phyloP scores from a whole-genome alignment of 495 filamentous ascomycete genomes.

The Elasticomyces elasticus region DNA sequence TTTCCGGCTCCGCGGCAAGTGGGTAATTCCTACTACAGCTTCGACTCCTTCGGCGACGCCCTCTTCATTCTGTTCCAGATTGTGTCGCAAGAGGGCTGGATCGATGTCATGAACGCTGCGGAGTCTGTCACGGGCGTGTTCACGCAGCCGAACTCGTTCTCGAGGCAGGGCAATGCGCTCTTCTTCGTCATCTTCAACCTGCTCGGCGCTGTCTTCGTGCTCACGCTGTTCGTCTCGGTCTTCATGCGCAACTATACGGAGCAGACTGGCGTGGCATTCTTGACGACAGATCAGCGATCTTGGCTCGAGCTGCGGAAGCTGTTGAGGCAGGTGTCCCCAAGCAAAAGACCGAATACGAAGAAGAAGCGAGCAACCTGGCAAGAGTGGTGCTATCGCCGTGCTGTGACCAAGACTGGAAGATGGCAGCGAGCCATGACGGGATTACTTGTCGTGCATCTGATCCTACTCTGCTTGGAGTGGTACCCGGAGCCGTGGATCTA shows the following conservation, averaged over 20 bases:
- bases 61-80: constrained; percentile 98
- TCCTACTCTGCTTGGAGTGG: constrained; percentile 77
- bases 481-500: constrained; percentile 60
- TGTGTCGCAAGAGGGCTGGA: constrained; percentile 97
- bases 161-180: constrained; percentile 71
- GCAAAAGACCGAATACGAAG: constrained; percentile 69
- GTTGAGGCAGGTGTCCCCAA: constrained; percentile 84
- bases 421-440: constrained; percentile 78
- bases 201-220: constrained; percentile 89
- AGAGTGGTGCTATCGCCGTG: constrained; percentile 87
- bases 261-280: constrained; percentile 91
- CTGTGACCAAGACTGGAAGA: constrained; percentile 85
- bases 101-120: constrained; percentile 74
- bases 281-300: constrained; percentile 92
- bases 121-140: constrained; percentile 72
- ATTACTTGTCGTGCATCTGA: constrained; percentile 70
- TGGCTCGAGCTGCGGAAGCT: constrained; percentile 95
- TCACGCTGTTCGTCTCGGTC: constrained; percentile 96
- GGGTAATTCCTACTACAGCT: constrained; percentile 75
- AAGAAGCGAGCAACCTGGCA: constrained; percentile 66
- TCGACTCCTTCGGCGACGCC: constrained; percentile 86
- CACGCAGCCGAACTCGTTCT: constrained; percentile 55
- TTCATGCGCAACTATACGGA: constrained; percentile 99
- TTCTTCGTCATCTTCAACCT: constrained; percentile 98
- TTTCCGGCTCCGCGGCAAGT: constrained; percentile 72